These are phyloP conservation scores for Rosa chinensis DNA, from an alignment of 306 rosid genomes.

Conservation along the genomic window DNA sequence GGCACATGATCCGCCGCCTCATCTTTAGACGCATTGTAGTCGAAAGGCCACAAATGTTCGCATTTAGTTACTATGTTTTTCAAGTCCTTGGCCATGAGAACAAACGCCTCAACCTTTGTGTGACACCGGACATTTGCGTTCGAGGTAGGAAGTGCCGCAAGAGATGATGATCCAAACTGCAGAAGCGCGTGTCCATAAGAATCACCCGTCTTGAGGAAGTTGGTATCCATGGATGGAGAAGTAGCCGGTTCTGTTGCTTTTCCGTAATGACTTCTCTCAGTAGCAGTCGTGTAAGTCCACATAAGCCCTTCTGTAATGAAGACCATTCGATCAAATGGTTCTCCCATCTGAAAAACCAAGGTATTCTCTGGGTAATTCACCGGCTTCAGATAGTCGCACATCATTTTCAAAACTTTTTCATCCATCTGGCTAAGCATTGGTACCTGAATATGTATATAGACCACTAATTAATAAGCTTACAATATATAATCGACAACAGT, in stretches of 20 bases:
- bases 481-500: no score
- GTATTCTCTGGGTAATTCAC: neutral
- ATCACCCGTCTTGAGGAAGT: neutral
- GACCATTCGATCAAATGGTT: conserved; percentile 15
- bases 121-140: neutral
- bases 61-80: neutral
- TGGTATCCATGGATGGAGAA: neutral
- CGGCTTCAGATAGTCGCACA: neutral
- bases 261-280: neutral
- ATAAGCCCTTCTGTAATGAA: neutral
- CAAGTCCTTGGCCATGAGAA: neutral
- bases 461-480: neutral
- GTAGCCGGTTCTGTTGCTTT: neutral
- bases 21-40: neutral
- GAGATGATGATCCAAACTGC: neutral
- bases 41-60: neutral
- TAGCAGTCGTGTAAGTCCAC: conserved; percentile 2
- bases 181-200: neutral
- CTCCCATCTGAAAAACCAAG: conserved; percentile 3
- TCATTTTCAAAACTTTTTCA: neutral
- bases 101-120: conserved; percentile 8
- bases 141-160: neutral
- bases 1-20: neutral
- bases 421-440: no score
- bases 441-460: neutral